Conservation (phyloP, 352 stramenopile species). For the Sclerospora graminicola region DNA sequence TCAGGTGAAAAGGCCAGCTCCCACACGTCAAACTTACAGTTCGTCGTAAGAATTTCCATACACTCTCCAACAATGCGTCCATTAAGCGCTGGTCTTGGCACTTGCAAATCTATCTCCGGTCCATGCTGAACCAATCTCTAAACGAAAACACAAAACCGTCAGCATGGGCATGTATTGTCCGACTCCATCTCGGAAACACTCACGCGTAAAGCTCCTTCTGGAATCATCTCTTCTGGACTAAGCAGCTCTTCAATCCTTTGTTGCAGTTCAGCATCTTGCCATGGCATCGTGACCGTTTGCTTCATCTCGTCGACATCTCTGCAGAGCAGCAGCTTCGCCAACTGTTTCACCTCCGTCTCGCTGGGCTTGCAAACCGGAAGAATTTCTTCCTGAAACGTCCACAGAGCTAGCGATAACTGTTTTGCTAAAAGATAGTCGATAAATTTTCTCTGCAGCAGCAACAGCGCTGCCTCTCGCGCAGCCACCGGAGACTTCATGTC, state of each 20-base stretch:
- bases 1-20: conserved; percentile 74
- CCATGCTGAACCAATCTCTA: conserved; percentile 36
- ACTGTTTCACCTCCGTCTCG: conserved; percentile 36
- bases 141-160: conserved; percentile 1
- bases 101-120: conserved; percentile 13
- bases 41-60: conserved; percentile 29
- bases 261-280: conserved; percentile 38
- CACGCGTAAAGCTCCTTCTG: conserved; percentile 45
- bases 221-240: conserved; percentile 57
- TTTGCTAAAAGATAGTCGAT: conserved; percentile 34
- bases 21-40: conserved; percentile 38
- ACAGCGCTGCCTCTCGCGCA: conserved; percentile 25
- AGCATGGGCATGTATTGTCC: background rate
- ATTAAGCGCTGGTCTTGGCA: conserved; percentile 2
- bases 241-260: conserved; percentile 39
- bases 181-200: background rate
- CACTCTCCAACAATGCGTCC: conserved; percentile 25
- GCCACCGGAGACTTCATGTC: conserved; percentile 40
- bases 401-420: conserved; percentile 29
- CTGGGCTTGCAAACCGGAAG: conserved; percentile 29
- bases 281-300: conserved; percentile 23
- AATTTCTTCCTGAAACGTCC: conserved; percentile 66
- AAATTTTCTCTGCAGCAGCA: conserved; percentile 65
- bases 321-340: conserved; percentile 54
- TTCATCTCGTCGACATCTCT: conserved; percentile 28